phyloP scores from a whole-genome alignment of 2,329 filamentous ascomycete genomes.

The Clonostachys byssicola region DNA sequence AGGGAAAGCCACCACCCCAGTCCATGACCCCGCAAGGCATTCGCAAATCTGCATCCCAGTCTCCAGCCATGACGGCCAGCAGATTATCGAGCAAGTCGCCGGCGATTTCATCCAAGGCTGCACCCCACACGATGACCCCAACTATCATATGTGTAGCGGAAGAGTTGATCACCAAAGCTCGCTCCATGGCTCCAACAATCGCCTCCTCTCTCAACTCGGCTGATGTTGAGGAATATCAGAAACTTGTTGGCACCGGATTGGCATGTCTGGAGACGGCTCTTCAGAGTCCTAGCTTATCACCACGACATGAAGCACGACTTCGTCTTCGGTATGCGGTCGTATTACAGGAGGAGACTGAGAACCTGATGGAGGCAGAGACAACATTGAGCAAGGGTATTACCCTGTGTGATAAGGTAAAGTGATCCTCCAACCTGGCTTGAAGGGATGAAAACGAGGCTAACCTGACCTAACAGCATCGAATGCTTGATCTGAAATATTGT shows the following conservation, averaged over 20 bases:
- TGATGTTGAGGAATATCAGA: constrained; percentile 63
- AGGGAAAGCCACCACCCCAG: too few relatives aligned
- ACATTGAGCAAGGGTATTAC: constrained; percentile 67
- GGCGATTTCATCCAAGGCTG: constrained; percentile 29
- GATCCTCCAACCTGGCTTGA: constrained; percentile 1
- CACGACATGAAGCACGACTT: constrained; percentile 65
- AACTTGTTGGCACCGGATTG: constrained; percentile 67
- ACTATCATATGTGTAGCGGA: constrained; percentile 70
- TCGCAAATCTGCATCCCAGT: constrained; percentile 31
- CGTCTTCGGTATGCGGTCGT: constrained; percentile 69
- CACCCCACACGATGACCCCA: constrained; percentile 46
- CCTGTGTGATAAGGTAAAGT: constrained; percentile 58
- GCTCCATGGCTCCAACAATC: constrained; percentile 43
- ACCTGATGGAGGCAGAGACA: constrained; percentile 69
- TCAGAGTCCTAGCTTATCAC: constrained; percentile 54
- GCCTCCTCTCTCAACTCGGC: constrained; percentile 28
- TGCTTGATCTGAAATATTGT: constrained; percentile 66
- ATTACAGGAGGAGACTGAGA: constrained; percentile 72
- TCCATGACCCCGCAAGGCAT: constrained; percentile 17
- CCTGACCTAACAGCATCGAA: constrained; percentile 21
- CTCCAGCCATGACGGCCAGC: constrained; percentile 31
- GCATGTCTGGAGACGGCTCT: constrained; percentile 69
- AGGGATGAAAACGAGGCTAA: not conserved
- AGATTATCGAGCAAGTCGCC: constrained; percentile 37
- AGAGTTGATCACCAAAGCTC: constrained; percentile 68